Percentiles rank a stretch among this genome's conserved stretches.
phyloP scores from a whole-genome alignment of 2,329 filamentous ascomycete genomes.

The Ophiostoma quercus region DNA sequence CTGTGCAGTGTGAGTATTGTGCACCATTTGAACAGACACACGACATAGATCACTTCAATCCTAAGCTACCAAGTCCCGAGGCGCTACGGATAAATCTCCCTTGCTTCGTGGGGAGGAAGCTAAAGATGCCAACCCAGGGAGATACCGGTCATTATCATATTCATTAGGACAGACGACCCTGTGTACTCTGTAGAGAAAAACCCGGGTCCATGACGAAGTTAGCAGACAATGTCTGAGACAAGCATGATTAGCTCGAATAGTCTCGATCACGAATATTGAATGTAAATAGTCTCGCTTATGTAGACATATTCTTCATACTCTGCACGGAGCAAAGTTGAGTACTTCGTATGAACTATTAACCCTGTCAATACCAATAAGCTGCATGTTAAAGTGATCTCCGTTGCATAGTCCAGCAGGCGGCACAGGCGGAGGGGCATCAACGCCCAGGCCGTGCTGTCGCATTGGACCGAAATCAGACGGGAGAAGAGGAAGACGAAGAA shows the following conservation, averaged over 20 bases:
- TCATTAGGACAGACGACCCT: background rate
- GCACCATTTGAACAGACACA: background rate
- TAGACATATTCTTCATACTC: background rate
- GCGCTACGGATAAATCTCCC: background rate
- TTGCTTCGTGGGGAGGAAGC: background rate
- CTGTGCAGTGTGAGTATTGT: background rate
- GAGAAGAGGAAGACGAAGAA: background rate
- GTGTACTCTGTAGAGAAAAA: background rate
- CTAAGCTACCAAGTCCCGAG: background rate
- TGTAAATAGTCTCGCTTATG: background rate
- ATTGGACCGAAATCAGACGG: background rate
- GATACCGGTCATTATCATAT: background rate
- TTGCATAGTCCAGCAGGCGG: constrained; percentile 17
- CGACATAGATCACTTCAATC: background rate
- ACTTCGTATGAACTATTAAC: background rate
- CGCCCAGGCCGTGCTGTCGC: background rate
- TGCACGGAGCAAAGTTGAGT: background rate
- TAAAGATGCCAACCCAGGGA: background rate
- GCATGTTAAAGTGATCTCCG: constrained; percentile 17
- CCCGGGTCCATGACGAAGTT: background rate
- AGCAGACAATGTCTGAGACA: constrained; percentile 8
- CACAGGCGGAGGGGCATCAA: constrained; percentile 2
- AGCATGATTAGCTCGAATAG: background rate
- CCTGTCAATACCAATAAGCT: background rate
- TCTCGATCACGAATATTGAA: background rate